Base-by-base conservation (phyloP, 192 early-diverging fungal genomes). In the Entomortierella beljakovae region DNA sequence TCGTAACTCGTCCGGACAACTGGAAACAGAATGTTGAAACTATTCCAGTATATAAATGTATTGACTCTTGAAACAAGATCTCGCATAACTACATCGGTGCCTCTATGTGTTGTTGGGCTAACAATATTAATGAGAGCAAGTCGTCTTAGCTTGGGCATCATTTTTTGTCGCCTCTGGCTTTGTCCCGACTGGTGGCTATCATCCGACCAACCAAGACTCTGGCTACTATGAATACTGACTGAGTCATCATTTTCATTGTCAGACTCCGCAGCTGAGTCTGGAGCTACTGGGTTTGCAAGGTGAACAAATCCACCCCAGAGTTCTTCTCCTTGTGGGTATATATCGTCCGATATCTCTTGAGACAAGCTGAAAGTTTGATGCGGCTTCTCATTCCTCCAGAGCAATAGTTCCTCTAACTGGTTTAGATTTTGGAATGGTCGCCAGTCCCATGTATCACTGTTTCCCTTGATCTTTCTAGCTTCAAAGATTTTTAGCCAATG, bases 21-120 rank as follows among this genome's bases (percentile, higher is more conserved):
- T 9, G 70, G 70, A 26, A 72, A 72, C 15, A 72, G 16, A 15
- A 72, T 72, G 46, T 72, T 72, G 28, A 72, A 64, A 35, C 70
- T 64, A 56, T 72, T 64, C 61, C 70, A 64, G n/a, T 72, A 54
- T 6, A 72, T 32, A 50, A 64, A 72, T 6, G 70, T 52, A 13
- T 25, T 40, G 1, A 64, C 70, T 8, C 70, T 40, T 3, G 54
- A 57, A 6, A 72, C 61, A 23, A 72, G 48, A 22, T 29, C 43
- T 22, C 70, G 54, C 61, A 72, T 64, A 1, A 59, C 32, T 0
- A 38, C 26, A n/a, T 72, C 70, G 0, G 70, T 72, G 3, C 70
- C 70, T 0, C 70, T 54, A 51, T 72, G 43, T 11, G 56, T 57
- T 26, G 70, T 49, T 18, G 70, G 61, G 16, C 70, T 72, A 20